Percentiles rank a stretch among this genome's conserved stretches.
phyloP scores from a whole-genome alignment of 2,329 filamentous ascomycete genomes.

The Colletotrichum zoysiae region DNA sequence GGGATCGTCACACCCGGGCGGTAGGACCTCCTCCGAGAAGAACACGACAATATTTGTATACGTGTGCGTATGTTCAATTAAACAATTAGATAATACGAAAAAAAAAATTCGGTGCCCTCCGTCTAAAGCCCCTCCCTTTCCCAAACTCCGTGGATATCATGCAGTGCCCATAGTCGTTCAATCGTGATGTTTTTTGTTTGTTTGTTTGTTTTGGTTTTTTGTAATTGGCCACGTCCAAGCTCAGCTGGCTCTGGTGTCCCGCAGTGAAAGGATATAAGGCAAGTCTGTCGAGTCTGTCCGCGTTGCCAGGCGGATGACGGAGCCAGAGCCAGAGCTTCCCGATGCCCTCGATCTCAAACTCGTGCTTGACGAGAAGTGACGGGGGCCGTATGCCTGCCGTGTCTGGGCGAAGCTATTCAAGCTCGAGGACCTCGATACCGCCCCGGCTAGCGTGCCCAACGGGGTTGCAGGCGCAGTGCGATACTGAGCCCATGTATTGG shows the following conservation, averaged over 20 bases:
- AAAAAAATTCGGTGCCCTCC: background rate
- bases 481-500: constrained; percentile 59
- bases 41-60: background rate
- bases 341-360: constrained; percentile 56
- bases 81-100: constrained; percentile 33
- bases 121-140: background rate
- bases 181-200: constrained; percentile 24
- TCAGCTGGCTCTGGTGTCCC: constrained; percentile 39
- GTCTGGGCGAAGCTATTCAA: constrained; percentile 58
- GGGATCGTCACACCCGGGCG: background rate
- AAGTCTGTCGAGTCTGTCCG: constrained; percentile 49
- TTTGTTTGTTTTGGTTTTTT: background rate
- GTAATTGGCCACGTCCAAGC: background rate
- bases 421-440: constrained; percentile 54
- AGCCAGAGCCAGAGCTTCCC: constrained; percentile 51
- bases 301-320: constrained; percentile 63
- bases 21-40: background rate
- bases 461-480: constrained; percentile 68
- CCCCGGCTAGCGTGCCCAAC: constrained; percentile 55
- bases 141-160: constrained; percentile 41
- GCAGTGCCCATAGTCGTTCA: constrained; percentile 34
- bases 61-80: constrained; percentile 19
- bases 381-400: constrained; percentile 55
- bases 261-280: constrained; percentile 50
- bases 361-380: constrained; percentile 53